A percentile compares a stretch with the other conserved stretches of the same genome.
Evolutionary conservation across 257 asterid genomes (phyloP).

Genomic region (Petunia axillaris): DNA sequence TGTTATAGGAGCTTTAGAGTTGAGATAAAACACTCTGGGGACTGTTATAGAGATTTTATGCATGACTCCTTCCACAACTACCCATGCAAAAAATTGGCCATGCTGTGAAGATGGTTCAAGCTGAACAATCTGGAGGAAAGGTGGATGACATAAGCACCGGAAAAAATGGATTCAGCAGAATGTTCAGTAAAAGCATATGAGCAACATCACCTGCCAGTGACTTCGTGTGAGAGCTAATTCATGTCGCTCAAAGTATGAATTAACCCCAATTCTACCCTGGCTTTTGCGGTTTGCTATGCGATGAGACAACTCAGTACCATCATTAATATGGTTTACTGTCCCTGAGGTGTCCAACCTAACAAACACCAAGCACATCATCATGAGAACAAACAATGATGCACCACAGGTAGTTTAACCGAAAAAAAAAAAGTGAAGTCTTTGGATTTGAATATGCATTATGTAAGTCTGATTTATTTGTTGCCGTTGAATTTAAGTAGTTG

Average conservation of each 20-base stretch:
- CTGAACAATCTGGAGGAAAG: conserved; percentile 73
- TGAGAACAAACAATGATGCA: conserved; percentile 9
- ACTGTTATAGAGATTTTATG: conserved; percentile 71
- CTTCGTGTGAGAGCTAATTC: conserved; percentile 75
- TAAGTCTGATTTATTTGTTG: neutral
- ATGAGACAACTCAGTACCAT: conserved; percentile 42
- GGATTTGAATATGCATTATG: neutral
- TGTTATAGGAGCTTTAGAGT: conserved; percentile 92
- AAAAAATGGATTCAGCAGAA: conserved; percentile 27
- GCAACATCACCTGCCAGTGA: conserved; percentile 91
- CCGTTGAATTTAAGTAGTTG: neutral
- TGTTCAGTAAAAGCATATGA: conserved; percentile 20
- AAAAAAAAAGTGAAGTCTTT: neutral
- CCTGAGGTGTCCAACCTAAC: conserved; percentile 59
- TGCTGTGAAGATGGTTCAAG: conserved; percentile 67
- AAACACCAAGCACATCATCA: conserved; percentile 6
- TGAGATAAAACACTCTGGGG: conserved; percentile 89
- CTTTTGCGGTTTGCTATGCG: conserved; percentile 47
- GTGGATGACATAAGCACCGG: conserved; percentile 27
- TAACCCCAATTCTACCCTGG: conserved; percentile 65
- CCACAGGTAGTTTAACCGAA: conserved; percentile 10
- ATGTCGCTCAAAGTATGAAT: conserved; percentile 78
- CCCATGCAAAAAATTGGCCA: conserved; percentile 94
- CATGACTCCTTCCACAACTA: conserved; percentile 87
- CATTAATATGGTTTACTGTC: conserved; percentile 45